Evolutionary conservation across 2,329 filamentous ascomycete genomes (phyloP), one percentile per base, ranked within the genome.

Genomic region (Fusarium begoniae): DNA sequence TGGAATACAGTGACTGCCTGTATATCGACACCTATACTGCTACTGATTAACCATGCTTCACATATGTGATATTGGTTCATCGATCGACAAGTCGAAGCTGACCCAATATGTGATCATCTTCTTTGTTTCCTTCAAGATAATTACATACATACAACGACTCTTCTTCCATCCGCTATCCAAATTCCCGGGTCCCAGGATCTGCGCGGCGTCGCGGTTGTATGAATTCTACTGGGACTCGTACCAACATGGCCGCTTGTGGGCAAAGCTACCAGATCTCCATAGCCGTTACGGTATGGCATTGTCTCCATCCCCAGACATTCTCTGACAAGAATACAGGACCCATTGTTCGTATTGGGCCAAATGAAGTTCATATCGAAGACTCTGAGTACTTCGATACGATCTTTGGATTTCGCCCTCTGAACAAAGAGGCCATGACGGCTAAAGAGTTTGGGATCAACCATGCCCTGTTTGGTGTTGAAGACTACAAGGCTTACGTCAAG

Each of bases 371-470:
- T 24, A 53, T 65, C 14, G 24, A 65, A 30, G 62, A 65, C 45
- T 65, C 45, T 17, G 24, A 62, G n/a, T 62, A 62, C 28, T 65
- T 65, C 9, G 45, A 62, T n/a, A 32, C 62, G 5, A 45, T 62
- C 24, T 65, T 65, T 14, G 62, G 62, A 11, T 65, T 65, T 30
- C 62, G 62, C 15, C 56, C 32, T 15, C 22, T 65, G 26, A 65
- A 65, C 26, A 62, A 65, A n/a, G 62, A 65, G 32, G 62, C 56
- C 13, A 62, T 65, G 62, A 53, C 62, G 2, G 62, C 62, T 8
- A 65, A 65, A 26, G 44, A 65, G 22, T 65, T 65, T 32, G 62
- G 62, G 6, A 62, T 65, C 11, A 53, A 30, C 18, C 56, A 65
- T 20, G 62, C 62, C 5, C 56, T 65, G 6, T 65, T 65, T 12